These are phyloP conservation scores for Ogataea trehalophila DNA, from an alignment of 805 yeast species.

Conservation along the genomic window DNA sequence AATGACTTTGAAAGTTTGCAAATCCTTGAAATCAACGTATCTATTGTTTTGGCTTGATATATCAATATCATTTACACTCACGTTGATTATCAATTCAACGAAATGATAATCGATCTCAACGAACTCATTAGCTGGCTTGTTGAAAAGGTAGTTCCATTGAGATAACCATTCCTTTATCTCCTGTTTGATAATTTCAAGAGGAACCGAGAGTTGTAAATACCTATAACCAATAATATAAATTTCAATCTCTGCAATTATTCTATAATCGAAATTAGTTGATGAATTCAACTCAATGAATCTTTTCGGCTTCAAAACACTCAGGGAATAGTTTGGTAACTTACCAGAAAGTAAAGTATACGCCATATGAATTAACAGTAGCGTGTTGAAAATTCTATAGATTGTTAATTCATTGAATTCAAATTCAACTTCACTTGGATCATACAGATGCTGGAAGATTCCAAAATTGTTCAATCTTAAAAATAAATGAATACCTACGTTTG, in stretches of 20 bases:
- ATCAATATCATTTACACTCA: conserved; percentile 9
- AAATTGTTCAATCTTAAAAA: conserved; percentile 49
- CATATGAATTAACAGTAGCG: conserved; percentile 60
- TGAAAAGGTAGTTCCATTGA: conserved; percentile 65
- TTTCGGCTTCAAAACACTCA: conserved; percentile 44
- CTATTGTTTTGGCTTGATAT: neutral
- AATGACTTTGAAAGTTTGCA: conserved; percentile 26
- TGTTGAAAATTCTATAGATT: conserved; percentile 65
- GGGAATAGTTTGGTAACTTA: conserved; percentile 14
- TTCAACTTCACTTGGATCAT: conserved; percentile 18
- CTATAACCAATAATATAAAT: conserved; percentile 55
- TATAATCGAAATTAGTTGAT: conserved; percentile 75
- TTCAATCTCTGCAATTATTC: conserved; percentile 74
- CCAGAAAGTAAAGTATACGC: conserved; percentile 65
- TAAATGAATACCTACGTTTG: conserved; percentile 61
- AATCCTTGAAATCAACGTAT: conserved; percentile 3
- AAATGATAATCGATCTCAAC: conserved; percentile 68
- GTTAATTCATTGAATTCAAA: conserved; percentile 44
- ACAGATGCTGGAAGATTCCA: conserved; percentile 32
- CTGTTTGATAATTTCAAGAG: conserved; percentile 10
- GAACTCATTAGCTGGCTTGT: conserved; percentile 69
- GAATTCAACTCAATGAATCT: conserved; percentile 42
- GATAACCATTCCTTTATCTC: conserved; percentile 59
- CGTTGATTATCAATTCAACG: conserved; percentile 45
- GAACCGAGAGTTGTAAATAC: conserved; percentile 40